These are phyloP conservation scores for Penicillium sp. DNA, from an alignment of 2,329 filamentous ascomycete genomes.

Conservation along the genomic window DNA sequence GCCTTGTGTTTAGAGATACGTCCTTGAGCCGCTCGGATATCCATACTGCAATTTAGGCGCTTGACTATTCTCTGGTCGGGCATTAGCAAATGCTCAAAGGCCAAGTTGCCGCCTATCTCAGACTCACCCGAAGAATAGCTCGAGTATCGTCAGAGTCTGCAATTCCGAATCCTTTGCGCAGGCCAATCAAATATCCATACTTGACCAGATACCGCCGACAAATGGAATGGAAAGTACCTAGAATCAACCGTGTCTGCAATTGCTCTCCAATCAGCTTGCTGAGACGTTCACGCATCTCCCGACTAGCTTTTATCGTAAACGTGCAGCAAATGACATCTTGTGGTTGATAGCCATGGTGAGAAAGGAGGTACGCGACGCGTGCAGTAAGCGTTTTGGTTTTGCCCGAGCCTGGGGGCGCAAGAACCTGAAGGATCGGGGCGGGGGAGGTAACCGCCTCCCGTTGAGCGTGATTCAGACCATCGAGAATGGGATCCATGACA, in stretches of 20 bases:
- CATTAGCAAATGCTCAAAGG: constrained; percentile 16
- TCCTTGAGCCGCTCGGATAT: constrained; percentile 69
- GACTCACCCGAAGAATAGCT: constrained; percentile 67
- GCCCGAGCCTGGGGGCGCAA: constrained; percentile 70
- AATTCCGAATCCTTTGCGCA: constrained; percentile 84
- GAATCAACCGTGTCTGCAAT: constrained; percentile 73
- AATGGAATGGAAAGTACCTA: constrained; percentile 96
- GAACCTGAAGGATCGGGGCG: constrained; percentile 62
- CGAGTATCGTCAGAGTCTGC: constrained; percentile 81
- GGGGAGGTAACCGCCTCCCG: constrained; percentile 65
- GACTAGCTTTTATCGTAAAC: constrained; percentile 93
- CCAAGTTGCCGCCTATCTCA: not conserved
- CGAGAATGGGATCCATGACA: constrained; percentile 59
- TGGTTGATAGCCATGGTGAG: constrained; percentile 71
- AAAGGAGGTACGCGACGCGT: constrained; percentile 85
- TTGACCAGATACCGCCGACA: constrained; percentile 78
- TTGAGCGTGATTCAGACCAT: constrained; percentile 67
- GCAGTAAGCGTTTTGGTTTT: constrained; percentile 96
- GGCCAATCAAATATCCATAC: constrained; percentile 82
- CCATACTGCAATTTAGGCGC: constrained; percentile 67
- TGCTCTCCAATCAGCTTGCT: constrained; percentile 77
- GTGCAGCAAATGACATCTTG: constrained; percentile 93
- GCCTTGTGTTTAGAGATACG: constrained; percentile 73
- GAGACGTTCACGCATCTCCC: constrained; percentile 90
- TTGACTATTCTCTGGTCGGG: constrained; percentile 70